phyloP scores from a whole-genome alignment of 140 eudicot genomes.

The Anethum foeniculum region DNA sequence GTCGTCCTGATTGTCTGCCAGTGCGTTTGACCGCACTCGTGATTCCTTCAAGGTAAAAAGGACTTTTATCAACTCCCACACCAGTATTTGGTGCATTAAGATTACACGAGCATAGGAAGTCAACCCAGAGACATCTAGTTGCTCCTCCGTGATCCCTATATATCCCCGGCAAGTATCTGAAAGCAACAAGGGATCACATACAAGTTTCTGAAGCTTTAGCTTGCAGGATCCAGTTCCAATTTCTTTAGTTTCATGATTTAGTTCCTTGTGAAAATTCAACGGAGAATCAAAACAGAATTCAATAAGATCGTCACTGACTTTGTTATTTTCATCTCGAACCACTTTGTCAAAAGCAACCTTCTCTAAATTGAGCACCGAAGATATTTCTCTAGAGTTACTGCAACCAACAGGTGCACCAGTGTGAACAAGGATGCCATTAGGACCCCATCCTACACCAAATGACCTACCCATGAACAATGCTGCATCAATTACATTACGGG shows the following conservation, averaged over 20 bases:
- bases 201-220: conserved; percentile 61
- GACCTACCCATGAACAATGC: conserved; percentile 87
- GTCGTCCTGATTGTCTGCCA: conserved; percentile 38
- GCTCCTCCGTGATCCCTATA: conserved; percentile 64
- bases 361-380: conserved; percentile 66
- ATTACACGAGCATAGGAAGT: conserved; percentile 61
- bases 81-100: conserved; percentile 77
- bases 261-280: conserved; percentile 57
- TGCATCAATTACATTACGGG: conserved; percentile 75
- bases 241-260: conserved; percentile 46
- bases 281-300: conserved; percentile 59
- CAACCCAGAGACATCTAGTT: conserved; percentile 67
- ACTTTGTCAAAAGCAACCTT: conserved; percentile 75
- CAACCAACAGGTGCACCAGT: conserved; percentile 60
- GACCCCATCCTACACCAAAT: conserved; percentile 92
- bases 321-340: conserved; percentile 62
- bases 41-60: conserved; percentile 60
- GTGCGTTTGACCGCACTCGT: conserved; percentile 17
- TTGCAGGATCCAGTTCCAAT: conserved; percentile 39
- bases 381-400: conserved; percentile 25
- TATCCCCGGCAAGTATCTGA: conserved; percentile 61
- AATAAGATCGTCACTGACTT: conserved; percentile 51
- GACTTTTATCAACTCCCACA: conserved; percentile 91
- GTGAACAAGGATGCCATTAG: conserved; percentile 79
- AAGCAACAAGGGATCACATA: conserved; percentile 39